Evolutionary conservation across 129 eudicot genomes (phyloP).

Genomic region (Arctium minus): DNA sequence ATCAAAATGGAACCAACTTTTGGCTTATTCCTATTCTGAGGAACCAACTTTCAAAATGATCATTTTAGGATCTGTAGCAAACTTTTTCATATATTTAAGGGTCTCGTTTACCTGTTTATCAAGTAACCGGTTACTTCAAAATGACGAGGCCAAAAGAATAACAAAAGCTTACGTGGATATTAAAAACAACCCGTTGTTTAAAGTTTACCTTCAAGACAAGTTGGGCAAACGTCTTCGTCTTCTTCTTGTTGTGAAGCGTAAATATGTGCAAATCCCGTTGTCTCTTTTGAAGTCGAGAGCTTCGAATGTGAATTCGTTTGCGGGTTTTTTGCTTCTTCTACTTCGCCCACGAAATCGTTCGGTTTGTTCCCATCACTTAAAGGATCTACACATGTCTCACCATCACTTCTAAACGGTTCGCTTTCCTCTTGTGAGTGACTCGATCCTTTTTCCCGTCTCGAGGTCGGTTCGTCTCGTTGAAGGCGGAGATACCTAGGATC

Average conservation of each 20-base stretch:
- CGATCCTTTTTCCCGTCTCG: constrained; percentile 85
- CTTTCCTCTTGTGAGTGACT: constrained; percentile 86
- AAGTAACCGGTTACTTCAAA: too few species aligned
- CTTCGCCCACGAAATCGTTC: constrained; percentile 58
- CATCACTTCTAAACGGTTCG: constrained; percentile 76
- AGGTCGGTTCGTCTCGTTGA: constrained; percentile 76
- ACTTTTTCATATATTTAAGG: neutral
- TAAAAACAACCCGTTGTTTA: neutral
- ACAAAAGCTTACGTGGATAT: neutral
- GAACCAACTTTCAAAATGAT: neutral
- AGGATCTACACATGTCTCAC: constrained; percentile 59
- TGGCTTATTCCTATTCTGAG: too few species aligned
- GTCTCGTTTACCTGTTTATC: constrained; percentile 36
- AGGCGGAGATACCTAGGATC: constrained; percentile 76
- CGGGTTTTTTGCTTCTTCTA: constrained; percentile 52
- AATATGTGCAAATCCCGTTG: constrained; percentile 61
- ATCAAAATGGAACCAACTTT: neutral
- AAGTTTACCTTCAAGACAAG: constrained; percentile 91
- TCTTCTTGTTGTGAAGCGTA: constrained; percentile 50
- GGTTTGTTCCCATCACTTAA: constrained; percentile 57
- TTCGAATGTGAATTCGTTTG: constrained; percentile 52
- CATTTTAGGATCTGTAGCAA: neutral
- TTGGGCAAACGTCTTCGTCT: constrained; percentile 96
- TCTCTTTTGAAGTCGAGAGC: constrained; percentile 52
- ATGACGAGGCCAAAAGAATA: neutral